Conservation (phyloP, 2,329 filamentous ascomycete species). For the Parastagonospora nodorum region DNA sequence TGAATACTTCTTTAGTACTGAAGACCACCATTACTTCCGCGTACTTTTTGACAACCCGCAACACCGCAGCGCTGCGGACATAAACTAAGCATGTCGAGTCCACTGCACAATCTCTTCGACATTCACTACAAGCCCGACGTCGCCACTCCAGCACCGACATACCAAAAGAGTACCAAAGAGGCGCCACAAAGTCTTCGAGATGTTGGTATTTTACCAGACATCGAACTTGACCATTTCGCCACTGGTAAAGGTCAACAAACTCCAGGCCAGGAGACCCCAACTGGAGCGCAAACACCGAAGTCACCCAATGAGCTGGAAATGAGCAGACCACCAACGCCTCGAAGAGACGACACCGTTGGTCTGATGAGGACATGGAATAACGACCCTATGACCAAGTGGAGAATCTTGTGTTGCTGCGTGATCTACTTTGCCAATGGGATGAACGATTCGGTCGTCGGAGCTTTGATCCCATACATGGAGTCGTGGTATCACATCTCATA, state of each 20-base stretch:
- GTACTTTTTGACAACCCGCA: not conserved
- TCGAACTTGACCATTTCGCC: slow-evolving; percentile 43
- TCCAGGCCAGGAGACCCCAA: slow-evolving; percentile 11
- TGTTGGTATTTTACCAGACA: slow-evolving; percentile 26
- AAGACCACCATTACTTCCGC: not conserved
- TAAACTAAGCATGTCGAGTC: slow-evolving; percentile 15
- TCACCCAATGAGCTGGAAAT: slow-evolving; percentile 57
- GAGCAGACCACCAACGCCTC: slow-evolving; percentile 59
- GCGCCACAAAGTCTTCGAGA: slow-evolving; percentile 14
- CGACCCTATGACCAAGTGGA: slow-evolving; percentile 69
- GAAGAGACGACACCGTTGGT: slow-evolving; percentile 47
- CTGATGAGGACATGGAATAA: slow-evolving; percentile 63
- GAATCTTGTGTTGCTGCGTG: slow-evolving; percentile 67
- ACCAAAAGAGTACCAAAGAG: slow-evolving; percentile 27
- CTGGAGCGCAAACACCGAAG: slow-evolving; percentile 29
- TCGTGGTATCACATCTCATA: slow-evolving; percentile 76
- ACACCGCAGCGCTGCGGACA: not conserved
- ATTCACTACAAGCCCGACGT: slow-evolving; percentile 47
- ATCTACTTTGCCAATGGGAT: slow-evolving; percentile 72
- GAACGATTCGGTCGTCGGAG: slow-evolving; percentile 75
- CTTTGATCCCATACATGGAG: slow-evolving; percentile 81
- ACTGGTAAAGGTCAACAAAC: slow-evolving; percentile 12
- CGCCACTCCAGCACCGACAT: slow-evolving; percentile 46
- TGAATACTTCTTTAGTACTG: no score
- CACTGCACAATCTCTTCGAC: slow-evolving; percentile 49